Evolutionary conservation across 768 basidiomycete species (phyloP).

Genomic region (Boletus reticuloceps): DNA sequence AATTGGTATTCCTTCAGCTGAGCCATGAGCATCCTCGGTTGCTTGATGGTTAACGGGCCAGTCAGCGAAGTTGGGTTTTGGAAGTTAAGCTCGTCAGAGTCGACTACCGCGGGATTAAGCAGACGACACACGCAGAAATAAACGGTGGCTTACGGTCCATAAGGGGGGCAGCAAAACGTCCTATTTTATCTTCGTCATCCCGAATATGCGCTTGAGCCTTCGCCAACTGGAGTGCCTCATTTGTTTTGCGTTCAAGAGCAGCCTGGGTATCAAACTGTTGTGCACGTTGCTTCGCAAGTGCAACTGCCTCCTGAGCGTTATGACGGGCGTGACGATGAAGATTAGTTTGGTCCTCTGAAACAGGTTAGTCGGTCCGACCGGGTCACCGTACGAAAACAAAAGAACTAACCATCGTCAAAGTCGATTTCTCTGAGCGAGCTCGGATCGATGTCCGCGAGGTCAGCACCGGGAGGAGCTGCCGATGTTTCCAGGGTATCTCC

Average conservation of each 20-base stretch:
- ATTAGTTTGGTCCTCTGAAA: conserved; percentile 81
- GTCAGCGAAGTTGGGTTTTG: conserved; percentile 93
- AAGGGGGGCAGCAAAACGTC: conserved; percentile 43
- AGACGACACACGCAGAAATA: background rate
- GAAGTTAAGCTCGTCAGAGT: conserved; percentile 98
- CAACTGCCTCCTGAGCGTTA: conserved; percentile 88
- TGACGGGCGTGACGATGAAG: conserved; percentile 79
- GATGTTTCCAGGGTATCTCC: conserved; percentile 47
- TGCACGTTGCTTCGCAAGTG: conserved; percentile 73
- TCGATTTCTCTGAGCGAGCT: conserved; percentile 68
- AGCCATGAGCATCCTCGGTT: conserved; percentile 95
- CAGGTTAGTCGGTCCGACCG: background rate
- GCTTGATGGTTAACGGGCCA: conserved; percentile 80
- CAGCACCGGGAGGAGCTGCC: conserved; percentile 53
- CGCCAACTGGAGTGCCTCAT: conserved; percentile 69
- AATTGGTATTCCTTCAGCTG: conserved; percentile 98
- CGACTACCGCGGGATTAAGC: conserved; percentile 49
- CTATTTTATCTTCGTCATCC: conserved; percentile 41
- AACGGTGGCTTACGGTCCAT: conserved; percentile 61
- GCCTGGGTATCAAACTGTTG: conserved; percentile 82
- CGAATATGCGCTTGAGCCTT: conserved; percentile 48
- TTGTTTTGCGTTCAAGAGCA: conserved; percentile 77
- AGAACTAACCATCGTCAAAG: conserved; percentile 80
- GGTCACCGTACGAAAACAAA: background rate
- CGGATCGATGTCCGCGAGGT: conserved; percentile 54